phyloP scores from a whole-genome alignment of 2,329 filamentous ascomycete species.

The Gyromitra esculenta region DNA sequence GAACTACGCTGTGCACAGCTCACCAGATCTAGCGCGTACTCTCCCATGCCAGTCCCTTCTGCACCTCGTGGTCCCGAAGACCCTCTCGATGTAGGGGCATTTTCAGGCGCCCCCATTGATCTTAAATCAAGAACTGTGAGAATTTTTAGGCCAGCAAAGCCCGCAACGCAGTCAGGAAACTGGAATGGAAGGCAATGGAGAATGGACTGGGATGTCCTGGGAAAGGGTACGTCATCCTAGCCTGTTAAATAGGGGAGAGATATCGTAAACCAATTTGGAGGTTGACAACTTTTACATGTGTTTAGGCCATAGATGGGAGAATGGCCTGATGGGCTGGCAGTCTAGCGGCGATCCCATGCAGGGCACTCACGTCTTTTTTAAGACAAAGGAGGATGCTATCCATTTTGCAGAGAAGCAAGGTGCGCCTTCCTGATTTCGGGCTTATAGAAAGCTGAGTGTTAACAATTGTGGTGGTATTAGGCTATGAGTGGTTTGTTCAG shows the following conservation, averaged over 20 bases:
- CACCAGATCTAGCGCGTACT: conserved; percentile 74
- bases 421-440: conserved; percentile 23
- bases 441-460: background rate
- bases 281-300: conserved; percentile 5
- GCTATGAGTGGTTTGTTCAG: conserved; percentile 98
- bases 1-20: background rate
- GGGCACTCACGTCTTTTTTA: conserved; percentile 89
- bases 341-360: conserved; percentile 96
- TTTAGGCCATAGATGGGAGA: conserved; percentile 79
- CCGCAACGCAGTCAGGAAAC: conserved; percentile 93
- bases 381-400: conserved; percentile 92
- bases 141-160: conserved; percentile 90
- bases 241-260: background rate
- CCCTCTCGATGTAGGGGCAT: conserved; percentile 79
- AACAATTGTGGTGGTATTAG: conserved; percentile 35
- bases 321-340: conserved; percentile 98
- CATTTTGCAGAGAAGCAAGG: conserved; percentile 95
- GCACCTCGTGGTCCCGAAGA: conserved; percentile 75
- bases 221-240: conserved; percentile 69
- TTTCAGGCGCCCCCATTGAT: conserved; percentile 92
- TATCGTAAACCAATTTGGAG: background rate
- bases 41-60: conserved; percentile 85
- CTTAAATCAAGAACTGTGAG: conserved; percentile 94
- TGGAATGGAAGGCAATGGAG: conserved; percentile 89
- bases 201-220: conserved; percentile 97